Base-by-base conservation (phyloP, 2,329 filamentous ascomycete species). In the Bipolaris oryzae region DNA sequence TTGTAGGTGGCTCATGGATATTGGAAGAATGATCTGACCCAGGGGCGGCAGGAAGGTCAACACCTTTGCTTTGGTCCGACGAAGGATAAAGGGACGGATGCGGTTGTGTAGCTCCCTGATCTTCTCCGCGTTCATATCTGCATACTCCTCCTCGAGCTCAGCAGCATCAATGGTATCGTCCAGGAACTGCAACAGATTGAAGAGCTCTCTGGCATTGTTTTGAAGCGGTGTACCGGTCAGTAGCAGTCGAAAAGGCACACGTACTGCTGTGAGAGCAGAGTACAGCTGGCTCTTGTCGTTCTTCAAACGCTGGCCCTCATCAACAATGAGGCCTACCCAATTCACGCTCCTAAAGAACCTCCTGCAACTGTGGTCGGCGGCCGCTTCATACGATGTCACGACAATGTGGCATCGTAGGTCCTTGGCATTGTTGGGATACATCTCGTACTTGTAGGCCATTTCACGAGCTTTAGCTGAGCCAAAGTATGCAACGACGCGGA, bases 121-220 rank as follows among this genome's bases (percentile, higher is more conserved):
- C 55, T 93, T 96, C 25, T 96, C 89, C 46, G 89, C 88, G 7
- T 90, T 92, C 47, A 98, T 81, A n/a, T 90, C 86, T 5, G 81
- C 81, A 70, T 91, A 98, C 67, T 91, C 80, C 53, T 85, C 80
- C 67, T 98, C 94, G 2, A 98, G 80, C 18, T 84, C 77, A 33
- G 85, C 85, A 0, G 95, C 93, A 65, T 92, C 78, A 55, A 86
- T 84, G 0, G 79, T 81, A 6, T 87, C 84, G 69, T 99, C 92
- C 41, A 97, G 84, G 74, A 99, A 99, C 63, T 98, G 94, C 3
- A 99, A 79, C n/a, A 99, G 82, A 70, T 97, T 99, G 80, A 98
- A 98, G 0, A 99, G 81, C 74, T 99, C 95, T 44, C 92, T 85
- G 64, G 92, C 91, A 73, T 97, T 98, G 77, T 99, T 99, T 69